Base-by-base conservation (phyloP, 2,329 filamentous ascomycete species). In the Aspergillus brasiliensis region DNA sequence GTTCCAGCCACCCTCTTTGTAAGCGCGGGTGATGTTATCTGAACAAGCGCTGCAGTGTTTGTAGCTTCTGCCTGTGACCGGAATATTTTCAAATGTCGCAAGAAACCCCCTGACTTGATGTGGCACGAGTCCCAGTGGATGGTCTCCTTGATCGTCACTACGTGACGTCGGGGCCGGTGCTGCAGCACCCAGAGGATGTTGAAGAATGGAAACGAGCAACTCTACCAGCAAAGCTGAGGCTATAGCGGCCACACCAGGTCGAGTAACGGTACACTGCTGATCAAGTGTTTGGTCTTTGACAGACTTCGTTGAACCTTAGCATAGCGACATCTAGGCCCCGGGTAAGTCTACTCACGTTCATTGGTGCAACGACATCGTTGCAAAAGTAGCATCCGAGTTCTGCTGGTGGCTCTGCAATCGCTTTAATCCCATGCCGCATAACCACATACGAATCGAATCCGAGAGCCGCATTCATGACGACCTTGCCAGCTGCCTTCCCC, bases 361-460 rank as follows among this genome's bases (percentile, higher is more conserved):
- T 89, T 21, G 95, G 95, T 6, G 94, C 91, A 52, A 98, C 94
- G 25, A 99, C 94, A 74, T 99, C 95, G 70, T 96, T 98, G 79
- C 95, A 99, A 77, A 98, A 99, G 75, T 99, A 99, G 77, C 95
- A 99, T 8, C 95, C 95, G 25, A 98, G 82, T 25, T 91, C 87
- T 54, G 86, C 81, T 56, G 86, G 81, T n/a, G 79, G 82, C 10
- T 84, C 81, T 53, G 82, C 79, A 44, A 78, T 74, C 3, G 82
- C 81, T 66, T 86, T 84, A 5, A 91, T 82, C 1, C 95, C 95
- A 75, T 99, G 95, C 58, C 95, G 87, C 95, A 99, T 98, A 37
- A 97, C 92, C 2, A 99, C 92, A 69, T 91, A 99, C 0, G 92
- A 95, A 77, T 99, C 95, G 71, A 99, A 99, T 0, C 95, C 95